These are phyloP conservation scores for Phyllosticta citribraziliensis DNA, from an alignment of 2,329 filamentous ascomycete species.

Conservation along the genomic window DNA sequence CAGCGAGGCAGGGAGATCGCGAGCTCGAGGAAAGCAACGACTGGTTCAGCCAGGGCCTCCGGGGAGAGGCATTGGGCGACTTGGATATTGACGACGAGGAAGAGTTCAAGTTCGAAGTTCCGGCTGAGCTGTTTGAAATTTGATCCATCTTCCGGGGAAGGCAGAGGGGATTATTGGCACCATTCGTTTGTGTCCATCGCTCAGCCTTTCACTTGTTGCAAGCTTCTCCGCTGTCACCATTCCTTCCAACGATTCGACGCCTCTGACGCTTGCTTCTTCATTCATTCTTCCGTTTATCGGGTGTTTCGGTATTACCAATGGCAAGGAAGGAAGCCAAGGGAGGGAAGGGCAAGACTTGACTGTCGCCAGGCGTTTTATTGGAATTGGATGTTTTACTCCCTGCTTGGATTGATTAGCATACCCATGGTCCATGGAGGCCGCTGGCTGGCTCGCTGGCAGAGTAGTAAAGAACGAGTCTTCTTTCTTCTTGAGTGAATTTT, in stretches of 20 bases:
- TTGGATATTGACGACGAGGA: slow-evolving; percentile 16
- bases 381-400: not conserved
- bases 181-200: not conserved
- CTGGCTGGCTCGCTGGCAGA: no score
- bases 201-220: not conserved
- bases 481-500: no score
- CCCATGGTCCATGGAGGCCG: no score
- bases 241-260: not conserved
- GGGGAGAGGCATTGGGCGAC: not conserved
- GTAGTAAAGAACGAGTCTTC: no score
- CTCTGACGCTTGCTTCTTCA: not conserved
- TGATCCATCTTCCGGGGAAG: not conserved
- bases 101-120: slow-evolving; percentile 13
- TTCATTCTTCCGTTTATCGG: not conserved
- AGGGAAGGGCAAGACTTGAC: not conserved
- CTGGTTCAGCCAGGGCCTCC: slow-evolving; percentile 3
- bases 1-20: slow-evolving; percentile 6
- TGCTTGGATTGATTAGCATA: not conserved
- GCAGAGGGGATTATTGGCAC: not conserved
- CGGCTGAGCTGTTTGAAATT: not conserved
- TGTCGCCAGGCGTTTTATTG: not conserved
- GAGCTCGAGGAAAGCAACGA: slow-evolving; percentile 16
- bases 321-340: not conserved
- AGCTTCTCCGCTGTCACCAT: not conserved
- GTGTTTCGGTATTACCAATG: not conserved